Base-by-base conservation (phyloP, 306 rosid species). In the Cajanus cajan region DNA sequence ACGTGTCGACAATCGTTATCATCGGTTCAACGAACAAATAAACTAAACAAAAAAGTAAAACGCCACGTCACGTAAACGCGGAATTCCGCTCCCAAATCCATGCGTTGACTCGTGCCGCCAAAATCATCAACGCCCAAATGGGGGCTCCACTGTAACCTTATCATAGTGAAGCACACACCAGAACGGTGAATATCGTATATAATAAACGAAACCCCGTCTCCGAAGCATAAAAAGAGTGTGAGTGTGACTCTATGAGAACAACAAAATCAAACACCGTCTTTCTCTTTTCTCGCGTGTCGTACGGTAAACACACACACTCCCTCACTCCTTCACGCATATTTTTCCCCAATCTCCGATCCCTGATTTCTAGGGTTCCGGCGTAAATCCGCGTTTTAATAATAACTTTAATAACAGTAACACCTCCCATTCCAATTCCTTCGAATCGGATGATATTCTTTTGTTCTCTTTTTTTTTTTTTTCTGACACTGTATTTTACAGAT, bases 261-360 rank as follows among this genome's bases (percentile, higher is more conserved):
- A 25, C 8, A 6, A 25, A 22, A 21, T 0, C 14, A 16, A 67
- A 43, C 54, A 67, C 73, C 73, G 55, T 67, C 55, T 43, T 41
- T 67, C 73, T 41, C 55, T 68, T 68, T 68, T 41, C 73, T 68
- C 55, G 73, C 73, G 73, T 68, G 73, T 7, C 54, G 73, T 22
- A 68, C 55, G 73, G 73, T 68, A 68, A 43, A 18, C 73, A 24
- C 19, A 39, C 71, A 9, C 71, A 5, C 37, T 13, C 14, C 34
- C n/a, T 28, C 66, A 15, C 19, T 28, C 5, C 5, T 5, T 61
- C 43, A 33, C 68, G 21, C 51, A 31, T 51, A 66, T 18, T 65
- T 13, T 65, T 18, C 50, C 54, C 73, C 73, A 40, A 41, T 13
- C 73, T 43, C 73, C 14, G 39, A 68, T 43, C 73, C 54, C 55